Conservation (phyloP, 805 yeast species). For the Starmerella floricola region DNA sequence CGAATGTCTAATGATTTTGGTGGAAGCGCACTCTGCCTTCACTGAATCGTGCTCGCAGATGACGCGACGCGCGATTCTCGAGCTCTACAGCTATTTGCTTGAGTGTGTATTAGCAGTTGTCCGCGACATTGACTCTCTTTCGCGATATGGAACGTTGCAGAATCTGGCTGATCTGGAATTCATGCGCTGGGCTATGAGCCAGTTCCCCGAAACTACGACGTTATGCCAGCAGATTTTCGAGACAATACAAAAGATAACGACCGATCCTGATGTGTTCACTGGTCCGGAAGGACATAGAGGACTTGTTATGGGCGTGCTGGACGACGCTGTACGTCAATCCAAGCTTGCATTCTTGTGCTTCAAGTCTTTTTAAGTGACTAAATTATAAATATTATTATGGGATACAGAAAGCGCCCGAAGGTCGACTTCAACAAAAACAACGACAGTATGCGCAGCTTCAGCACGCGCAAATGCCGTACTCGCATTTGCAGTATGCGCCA, state of each 20-base stretch:
- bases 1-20: slow-evolving; percentile 38
- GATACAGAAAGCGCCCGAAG: no score
- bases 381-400: no score
- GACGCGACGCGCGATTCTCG: slow-evolving; percentile 36
- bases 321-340: slow-evolving; percentile 16
- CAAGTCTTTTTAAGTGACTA: slow-evolving; percentile 8
- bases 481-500: no score
- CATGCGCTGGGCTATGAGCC: slow-evolving; percentile 31
- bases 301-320: slow-evolving; percentile 19
- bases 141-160: slow-evolving; percentile 40
- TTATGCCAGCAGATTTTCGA: slow-evolving; percentile 24
- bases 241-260: slow-evolving; percentile 24
- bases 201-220: slow-evolving; percentile 22
- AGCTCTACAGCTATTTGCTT: slow-evolving; percentile 34
- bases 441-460: no score
- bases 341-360: slow-evolving; percentile 20
- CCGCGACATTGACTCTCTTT: slow-evolving; percentile 36
- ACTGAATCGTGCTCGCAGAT: slow-evolving; percentile 38
- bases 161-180: slow-evolving; percentile 44
- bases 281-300: slow-evolving; percentile 23
- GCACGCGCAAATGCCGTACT: no score
- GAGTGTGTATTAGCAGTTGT: slow-evolving; percentile 31
- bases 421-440: no score
- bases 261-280: slow-evolving; percentile 24
- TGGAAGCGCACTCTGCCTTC: slow-evolving; percentile 43